These are phyloP conservation scores for Panaeolus papilionaceus DNA, from an alignment of 768 basidiomycete genomes.

Conservation along the genomic window DNA sequence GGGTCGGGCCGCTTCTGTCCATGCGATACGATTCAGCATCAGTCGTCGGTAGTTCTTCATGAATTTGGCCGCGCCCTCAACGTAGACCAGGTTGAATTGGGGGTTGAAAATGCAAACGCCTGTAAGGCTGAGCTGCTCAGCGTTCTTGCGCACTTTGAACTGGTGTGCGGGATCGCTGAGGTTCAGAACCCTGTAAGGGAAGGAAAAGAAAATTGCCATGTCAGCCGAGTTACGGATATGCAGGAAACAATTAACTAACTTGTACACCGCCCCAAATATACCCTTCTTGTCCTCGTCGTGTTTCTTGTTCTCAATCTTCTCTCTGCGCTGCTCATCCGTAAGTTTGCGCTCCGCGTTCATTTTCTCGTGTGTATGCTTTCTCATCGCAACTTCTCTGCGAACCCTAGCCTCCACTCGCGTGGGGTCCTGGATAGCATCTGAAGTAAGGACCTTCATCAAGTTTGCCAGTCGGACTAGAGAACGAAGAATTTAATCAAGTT, in stretches of 20 bases:
- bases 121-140: constrained; percentile 86
- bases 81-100: constrained; percentile 87
- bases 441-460: constrained; percentile 96
- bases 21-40: constrained; percentile 86
- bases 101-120: constrained; percentile 94
- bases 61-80: constrained; percentile 89
- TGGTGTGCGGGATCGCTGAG: constrained; percentile 92
- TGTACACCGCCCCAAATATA: constrained; percentile 86
- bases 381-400: constrained; percentile 88
- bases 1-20: constrained; percentile 91
- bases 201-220: background rate
- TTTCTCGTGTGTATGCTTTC: constrained; percentile 90
- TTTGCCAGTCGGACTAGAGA: constrained; percentile 87
- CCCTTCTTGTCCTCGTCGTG: constrained; percentile 87
- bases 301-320: constrained; percentile 89
- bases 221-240: background rate
- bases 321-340: constrained; percentile 86
- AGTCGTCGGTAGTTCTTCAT: constrained; percentile 88
- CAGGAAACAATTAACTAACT: constrained; percentile 57
- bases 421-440: constrained; percentile 96
- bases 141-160: constrained; percentile 97
- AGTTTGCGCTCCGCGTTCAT: constrained; percentile 93
- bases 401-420: constrained; percentile 97
- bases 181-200: constrained; percentile 69
- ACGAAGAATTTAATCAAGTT: background rate